phyloP scores from a whole-genome alignment of 2,329 filamentous ascomycete species.

The Sphaerulina musiva region DNA sequence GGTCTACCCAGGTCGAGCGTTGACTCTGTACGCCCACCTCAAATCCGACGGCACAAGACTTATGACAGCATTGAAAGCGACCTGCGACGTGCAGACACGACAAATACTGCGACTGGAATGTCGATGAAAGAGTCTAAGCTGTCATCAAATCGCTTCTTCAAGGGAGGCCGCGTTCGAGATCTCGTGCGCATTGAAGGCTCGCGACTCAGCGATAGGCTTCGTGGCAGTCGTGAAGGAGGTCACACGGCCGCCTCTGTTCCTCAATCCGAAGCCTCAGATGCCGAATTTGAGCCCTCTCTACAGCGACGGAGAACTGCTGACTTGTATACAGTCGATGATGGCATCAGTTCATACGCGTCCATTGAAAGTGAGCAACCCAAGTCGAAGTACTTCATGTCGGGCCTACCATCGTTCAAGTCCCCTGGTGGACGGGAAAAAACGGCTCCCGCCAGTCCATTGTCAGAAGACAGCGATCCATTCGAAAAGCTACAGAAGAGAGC shows the following conservation, averaged over 20 bases:
- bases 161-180: slow-evolving; percentile 66
- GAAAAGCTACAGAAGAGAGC: slow-evolving; percentile 37
- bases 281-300: slow-evolving; percentile 37
- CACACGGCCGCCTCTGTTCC: slow-evolving; percentile 23
- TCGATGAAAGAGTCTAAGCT: slow-evolving; percentile 40
- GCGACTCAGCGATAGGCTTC: slow-evolving; percentile 55
- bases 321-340: slow-evolving; percentile 24
- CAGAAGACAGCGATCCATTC: slow-evolving; percentile 36
- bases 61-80: slow-evolving; percentile 45
- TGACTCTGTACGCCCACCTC: slow-evolving; percentile 35
- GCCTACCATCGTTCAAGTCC: slow-evolving; percentile 49
- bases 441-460: slow-evolving; percentile 10
- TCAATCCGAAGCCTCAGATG: slow-evolving; percentile 45
- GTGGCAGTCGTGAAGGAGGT: slow-evolving; percentile 48
- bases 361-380: slow-evolving; percentile 34
- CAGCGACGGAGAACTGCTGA: slow-evolving; percentile 16
- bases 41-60: slow-evolving; percentile 31
- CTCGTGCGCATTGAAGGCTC: slow-evolving; percentile 61
- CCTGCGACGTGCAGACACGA: slow-evolving; percentile 28
- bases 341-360: slow-evolving; percentile 35
- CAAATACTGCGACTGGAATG: slow-evolving; percentile 6
- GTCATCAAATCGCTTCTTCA: slow-evolving; percentile 68
- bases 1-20: slow-evolving; percentile 26
- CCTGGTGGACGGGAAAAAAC: slow-evolving; percentile 33
- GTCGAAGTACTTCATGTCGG: slow-evolving; percentile 39